These are phyloP conservation scores for Prunus salicina DNA, from an alignment of 306 rosid genomes.

Conservation along the genomic window DNA sequence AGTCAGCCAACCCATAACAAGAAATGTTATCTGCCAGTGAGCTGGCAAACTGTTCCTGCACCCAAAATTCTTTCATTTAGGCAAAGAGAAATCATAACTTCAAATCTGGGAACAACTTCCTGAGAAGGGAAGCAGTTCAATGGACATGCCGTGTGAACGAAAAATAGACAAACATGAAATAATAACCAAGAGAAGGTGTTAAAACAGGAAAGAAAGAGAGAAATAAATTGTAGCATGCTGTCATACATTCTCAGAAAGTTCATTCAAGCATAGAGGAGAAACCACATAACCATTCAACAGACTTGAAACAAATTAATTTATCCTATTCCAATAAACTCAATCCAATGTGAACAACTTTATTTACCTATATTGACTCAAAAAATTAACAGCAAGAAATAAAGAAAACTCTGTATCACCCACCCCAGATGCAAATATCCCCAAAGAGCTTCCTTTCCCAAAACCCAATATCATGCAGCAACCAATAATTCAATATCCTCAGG, in stretches of 20 bases:
- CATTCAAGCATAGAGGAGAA: slow-evolving; percentile 6
- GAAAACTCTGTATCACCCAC: slow-evolving; percentile 17
- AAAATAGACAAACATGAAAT: not conserved
- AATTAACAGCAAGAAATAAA: slow-evolving; percentile 11
- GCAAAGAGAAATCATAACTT: not conserved
- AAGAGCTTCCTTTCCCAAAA: slow-evolving; percentile 18
- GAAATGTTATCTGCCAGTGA: slow-evolving; percentile 23
- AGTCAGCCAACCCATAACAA: slow-evolving; percentile 74
- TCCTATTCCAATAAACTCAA: slow-evolving; percentile 4
- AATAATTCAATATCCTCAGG: slow-evolving; percentile 23
- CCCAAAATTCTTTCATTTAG: slow-evolving; percentile 11
- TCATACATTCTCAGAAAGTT: not conserved
- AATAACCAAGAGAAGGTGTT: not conserved
- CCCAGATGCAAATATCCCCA: slow-evolving; percentile 14
- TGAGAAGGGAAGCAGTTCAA: slow-evolving; percentile 1
- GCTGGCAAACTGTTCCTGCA: slow-evolving; percentile 42
- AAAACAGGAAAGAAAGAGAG: not conserved
- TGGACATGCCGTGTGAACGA: not conserved
- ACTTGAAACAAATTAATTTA: not conserved
- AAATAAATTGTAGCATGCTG: not conserved
- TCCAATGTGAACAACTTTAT: not conserved
- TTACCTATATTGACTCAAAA: slow-evolving; percentile 7
- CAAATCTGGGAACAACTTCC: slow-evolving; percentile 1
- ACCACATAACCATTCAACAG: slow-evolving; percentile 5
- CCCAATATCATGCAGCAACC: slow-evolving; percentile 17